phyloP scores from a whole-genome alignment of 768 basidiomycete species.

The Rubroboletus pulcherrimus region DNA sequence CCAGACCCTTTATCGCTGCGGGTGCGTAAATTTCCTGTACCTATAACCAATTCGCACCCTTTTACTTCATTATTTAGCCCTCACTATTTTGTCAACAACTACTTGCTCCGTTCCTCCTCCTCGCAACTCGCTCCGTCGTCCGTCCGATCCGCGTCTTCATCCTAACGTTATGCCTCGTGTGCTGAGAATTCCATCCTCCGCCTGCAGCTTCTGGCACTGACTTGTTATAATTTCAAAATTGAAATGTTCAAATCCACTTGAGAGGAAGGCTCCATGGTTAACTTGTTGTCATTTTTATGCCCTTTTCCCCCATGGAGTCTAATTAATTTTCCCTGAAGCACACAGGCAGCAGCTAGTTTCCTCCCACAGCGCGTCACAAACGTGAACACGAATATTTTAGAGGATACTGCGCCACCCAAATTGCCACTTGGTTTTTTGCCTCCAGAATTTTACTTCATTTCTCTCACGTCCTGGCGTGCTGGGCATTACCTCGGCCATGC shows the following conservation, averaged over 20 bases:
- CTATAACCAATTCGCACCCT: neutral
- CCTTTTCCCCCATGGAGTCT: neutral
- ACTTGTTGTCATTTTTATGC: slow-evolving; percentile 1
- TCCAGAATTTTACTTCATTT: slow-evolving; percentile 7
- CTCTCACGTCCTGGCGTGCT: slow-evolving; percentile 20
- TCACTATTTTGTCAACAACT: neutral
- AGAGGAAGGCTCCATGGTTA: neutral
- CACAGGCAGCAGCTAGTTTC: neutral
- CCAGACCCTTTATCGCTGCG: neutral
- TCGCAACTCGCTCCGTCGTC: neutral
- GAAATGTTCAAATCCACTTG: slow-evolving; percentile 1
- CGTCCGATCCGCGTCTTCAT: slow-evolving; percentile 3
- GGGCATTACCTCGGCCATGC: slow-evolving; percentile 9
- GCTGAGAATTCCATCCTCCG: neutral
- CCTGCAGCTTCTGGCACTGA: slow-evolving; percentile 1
- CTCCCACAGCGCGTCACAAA: slow-evolving; percentile 12
- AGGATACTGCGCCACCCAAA: neutral
- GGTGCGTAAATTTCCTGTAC: slow-evolving; percentile 7
- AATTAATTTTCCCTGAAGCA: neutral
- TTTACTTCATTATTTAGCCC: neutral
- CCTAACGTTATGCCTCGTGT: slow-evolving; percentile 8
- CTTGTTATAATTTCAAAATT: slow-evolving; percentile 1
- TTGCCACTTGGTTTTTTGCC: neutral
- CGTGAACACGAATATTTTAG: slow-evolving; percentile 5
- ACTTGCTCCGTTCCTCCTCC: neutral